A percentile compares a stretch with the other conserved stretches of the same genome.
phyloP scores from a whole-genome alignment of 148 eudicot genomes.

The Cornus florida region DNA sequence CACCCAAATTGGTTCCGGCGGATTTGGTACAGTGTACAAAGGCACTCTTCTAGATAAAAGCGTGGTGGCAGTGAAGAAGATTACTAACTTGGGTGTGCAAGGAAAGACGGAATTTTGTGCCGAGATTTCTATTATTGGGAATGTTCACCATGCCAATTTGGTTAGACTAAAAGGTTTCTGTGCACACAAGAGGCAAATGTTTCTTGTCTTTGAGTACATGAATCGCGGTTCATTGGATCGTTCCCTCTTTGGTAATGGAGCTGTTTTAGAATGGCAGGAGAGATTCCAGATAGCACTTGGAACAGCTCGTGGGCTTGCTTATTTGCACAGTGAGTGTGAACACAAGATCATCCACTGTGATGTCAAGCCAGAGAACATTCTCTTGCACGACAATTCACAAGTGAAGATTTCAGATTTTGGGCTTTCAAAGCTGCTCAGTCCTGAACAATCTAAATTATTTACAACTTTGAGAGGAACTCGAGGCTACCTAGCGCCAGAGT shows the following conservation, averaged over 20 bases:
- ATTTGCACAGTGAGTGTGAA: conserved; percentile 72
- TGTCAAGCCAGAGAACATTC: conserved; percentile 84
- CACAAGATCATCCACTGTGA: conserved; percentile 84
- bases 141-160: conserved; percentile 72
- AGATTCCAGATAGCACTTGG: conserved; percentile 73
- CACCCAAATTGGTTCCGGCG: conserved; percentile 71
- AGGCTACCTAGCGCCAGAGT: conserved; percentile 90
- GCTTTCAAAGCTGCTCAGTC: conserved; percentile 69
- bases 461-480: conserved; percentile 94
- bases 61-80: conserved; percentile 72
- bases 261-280: conserved; percentile 83
- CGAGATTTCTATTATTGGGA: conserved; percentile 80
- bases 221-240: conserved; percentile 74
- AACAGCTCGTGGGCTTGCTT: conserved; percentile 80
- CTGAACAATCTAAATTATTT: conserved; percentile 65
- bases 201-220: conserved; percentile 85
- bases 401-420: conserved; percentile 84
- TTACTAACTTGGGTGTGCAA: conserved; percentile 55
- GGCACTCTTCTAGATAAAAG: conserved; percentile 59
- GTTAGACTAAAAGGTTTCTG: conserved; percentile 79
- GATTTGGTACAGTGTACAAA: conserved; percentile 74
- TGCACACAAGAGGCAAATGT: conserved; percentile 55
- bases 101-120: conserved; percentile 78
- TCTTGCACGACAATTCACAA: conserved; percentile 53
- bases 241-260: conserved; percentile 67